Conservation (phyloP, 805 yeast species). For the Saccharomycopsis selenospora region DNA sequence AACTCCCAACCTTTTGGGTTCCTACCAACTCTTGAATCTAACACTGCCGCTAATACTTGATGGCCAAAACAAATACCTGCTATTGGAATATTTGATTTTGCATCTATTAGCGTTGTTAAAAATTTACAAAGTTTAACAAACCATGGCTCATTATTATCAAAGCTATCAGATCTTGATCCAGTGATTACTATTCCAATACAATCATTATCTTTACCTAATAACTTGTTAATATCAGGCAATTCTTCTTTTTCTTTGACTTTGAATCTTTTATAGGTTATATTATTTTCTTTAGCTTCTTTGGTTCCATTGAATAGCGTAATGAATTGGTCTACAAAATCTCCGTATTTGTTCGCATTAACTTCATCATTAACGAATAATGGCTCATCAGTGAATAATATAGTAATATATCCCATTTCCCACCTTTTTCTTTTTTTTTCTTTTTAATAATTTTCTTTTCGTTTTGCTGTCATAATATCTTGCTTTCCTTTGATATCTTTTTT, state of each 20-base stretch:
- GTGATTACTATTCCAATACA: constrained; percentile 37
- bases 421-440: too few species aligned
- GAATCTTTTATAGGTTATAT: constrained; percentile 29
- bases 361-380: constrained; percentile 10
- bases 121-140: constrained; percentile 34
- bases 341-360: constrained; percentile 28
- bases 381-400: constrained; percentile 23
- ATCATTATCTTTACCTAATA: constrained; percentile 9
- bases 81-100: constrained; percentile 35
- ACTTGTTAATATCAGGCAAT: constrained; percentile 25
- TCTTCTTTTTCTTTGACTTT: constrained; percentile 29
- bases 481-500: too few species aligned
- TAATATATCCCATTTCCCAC: constrained; percentile 16
- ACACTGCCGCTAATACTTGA: constrained; percentile 61
- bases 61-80: constrained; percentile 86
- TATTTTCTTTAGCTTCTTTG: too few species aligned
- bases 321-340: constrained; percentile 49
- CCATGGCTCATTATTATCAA: constrained; percentile 35
- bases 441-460: too few species aligned
- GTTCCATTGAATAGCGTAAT: constrained; percentile 24
- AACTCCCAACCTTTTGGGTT: constrained; percentile 68
- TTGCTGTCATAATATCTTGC: too few species aligned
- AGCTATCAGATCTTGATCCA: constrained; percentile 43
- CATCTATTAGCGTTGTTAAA: constrained; percentile 24
- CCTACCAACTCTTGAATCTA: constrained; percentile 52